Base-by-base conservation (phyloP, 179 eudicot species). In the Dionaea muscipula region DNA sequence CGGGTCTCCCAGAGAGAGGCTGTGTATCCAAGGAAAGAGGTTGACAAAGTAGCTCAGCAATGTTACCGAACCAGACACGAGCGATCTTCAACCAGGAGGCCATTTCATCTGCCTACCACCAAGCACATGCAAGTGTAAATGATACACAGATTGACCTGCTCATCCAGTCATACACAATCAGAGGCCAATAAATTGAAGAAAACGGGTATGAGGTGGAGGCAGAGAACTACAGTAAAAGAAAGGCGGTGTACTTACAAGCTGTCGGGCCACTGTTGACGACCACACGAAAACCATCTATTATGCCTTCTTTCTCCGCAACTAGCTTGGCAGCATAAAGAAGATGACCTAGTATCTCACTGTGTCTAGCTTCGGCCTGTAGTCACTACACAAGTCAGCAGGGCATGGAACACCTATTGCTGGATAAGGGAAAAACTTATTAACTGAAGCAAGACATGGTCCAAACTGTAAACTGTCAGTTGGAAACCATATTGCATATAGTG, bases 91-190 rank as follows among this genome's bases (percentile, higher is more conserved):
- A 64, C 97, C 97, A 24, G 95, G 85, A 3, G 97, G 97, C 97
- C 97, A 90, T 68, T 80, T 84, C 94, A 90, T 72, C 74, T 90
- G 95, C 65, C 97, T 86, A 49, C 94, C 97, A 41, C 97, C 97
- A 59, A 90, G 94, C 17, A 90, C 91, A 70, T 90, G 97, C 73
- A 90, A 73, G 47, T 90, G 97, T 49, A 91, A 80, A 75, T 91
- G 98, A 74, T 86, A 91, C 50, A 91, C 95, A 31, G 97, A 86
- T 77, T 90, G 95, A 67, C 88, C 97, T 90, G 66, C 41, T 44
- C 31, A 23, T 22, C 14, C 31, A 24, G 10, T 8, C n/a, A 47
- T 41, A 27, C 35, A 49, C 53, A 24, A 11, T 24, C 48, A 44
- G n/a, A 8, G 19, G 48, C 7, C n/a, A 15, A 47, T 13, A 39